phyloP scores from a whole-genome alignment of 1,284 basidiomycete species.

The Cutaneotrichosporon mucoides region DNA sequence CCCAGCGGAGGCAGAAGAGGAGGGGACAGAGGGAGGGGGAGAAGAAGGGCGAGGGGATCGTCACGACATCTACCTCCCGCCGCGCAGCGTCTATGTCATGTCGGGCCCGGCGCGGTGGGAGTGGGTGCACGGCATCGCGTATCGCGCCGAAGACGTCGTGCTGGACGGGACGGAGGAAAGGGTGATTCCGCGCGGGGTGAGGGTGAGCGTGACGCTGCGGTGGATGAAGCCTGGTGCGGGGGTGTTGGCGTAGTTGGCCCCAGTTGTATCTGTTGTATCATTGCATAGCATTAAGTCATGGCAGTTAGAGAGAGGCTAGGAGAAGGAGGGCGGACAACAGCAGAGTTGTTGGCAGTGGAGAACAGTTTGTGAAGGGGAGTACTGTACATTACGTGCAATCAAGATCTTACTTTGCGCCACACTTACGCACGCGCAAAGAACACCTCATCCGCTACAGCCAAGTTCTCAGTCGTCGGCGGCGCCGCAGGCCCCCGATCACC shows the following conservation, averaged over 20 bases:
- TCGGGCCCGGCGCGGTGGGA: conserved; percentile 48
- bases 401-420: too few relatives aligned
- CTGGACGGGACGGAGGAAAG: conserved; percentile 8
- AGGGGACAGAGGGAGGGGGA: not conserved
- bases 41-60: not conserved
- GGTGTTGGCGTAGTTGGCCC: conserved; percentile 15
- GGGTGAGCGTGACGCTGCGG: conserved; percentile 46
- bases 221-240: conserved; percentile 47
- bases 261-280: not conserved
- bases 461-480: too few relatives aligned
- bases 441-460: too few relatives aligned
- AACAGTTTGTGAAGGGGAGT: too few relatives aligned
- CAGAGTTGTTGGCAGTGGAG: not conserved
- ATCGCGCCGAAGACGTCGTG: conserved; percentile 30
- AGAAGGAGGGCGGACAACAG: not conserved
- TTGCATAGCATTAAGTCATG: not conserved
- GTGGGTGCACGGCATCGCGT: conserved; percentile 52
- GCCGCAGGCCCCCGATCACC: too few relatives aligned
- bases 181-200: conserved; percentile 35
- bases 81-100: conserved; percentile 46
- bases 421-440: too few relatives aligned
- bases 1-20: not conserved
- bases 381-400: too few relatives aligned
- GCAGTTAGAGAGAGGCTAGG: not conserved
- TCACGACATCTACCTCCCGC: conserved; percentile 47